phyloP scores from a whole-genome alignment of 805 yeast genomes.

The Babjeviella inositovora region DNA sequence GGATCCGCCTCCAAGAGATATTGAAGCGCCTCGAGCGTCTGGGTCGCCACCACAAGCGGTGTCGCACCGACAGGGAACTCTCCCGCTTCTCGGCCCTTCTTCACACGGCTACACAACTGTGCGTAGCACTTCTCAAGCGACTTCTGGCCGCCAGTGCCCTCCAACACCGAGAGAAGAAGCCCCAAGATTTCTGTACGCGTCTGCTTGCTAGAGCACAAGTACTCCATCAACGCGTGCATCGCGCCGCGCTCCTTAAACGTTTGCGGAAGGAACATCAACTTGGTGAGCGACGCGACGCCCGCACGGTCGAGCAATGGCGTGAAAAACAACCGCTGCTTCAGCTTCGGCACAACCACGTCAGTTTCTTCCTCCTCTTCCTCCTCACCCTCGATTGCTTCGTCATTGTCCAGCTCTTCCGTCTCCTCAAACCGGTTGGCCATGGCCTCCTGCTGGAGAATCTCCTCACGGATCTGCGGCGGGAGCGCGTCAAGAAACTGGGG shows the following conservation, averaged over 20 bases:
- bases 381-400: constrained; percentile 9
- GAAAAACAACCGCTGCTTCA: constrained; percentile 23
- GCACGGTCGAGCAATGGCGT: constrained; percentile 59
- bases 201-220: constrained; percentile 61
- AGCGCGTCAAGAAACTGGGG: constrained; percentile 70
- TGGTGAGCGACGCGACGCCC: constrained; percentile 60
- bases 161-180: constrained; percentile 51
- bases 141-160: constrained; percentile 49
- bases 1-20: constrained; percentile 50
- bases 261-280: constrained; percentile 62
- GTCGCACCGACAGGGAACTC: constrained; percentile 45
- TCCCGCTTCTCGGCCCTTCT: too few species aligned
- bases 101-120: constrained; percentile 36
- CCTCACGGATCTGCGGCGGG: constrained; percentile 51
- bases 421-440: constrained; percentile 17
- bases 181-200: constrained; percentile 64
- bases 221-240: constrained; percentile 48
- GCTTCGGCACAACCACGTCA: constrained; percentile 5
- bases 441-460: constrained; percentile 41
- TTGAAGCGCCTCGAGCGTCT: constrained; percentile 60
- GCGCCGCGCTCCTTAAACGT: constrained; percentile 43
- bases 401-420: constrained; percentile 8
- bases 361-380: constrained; percentile 9
- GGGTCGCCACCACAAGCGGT: constrained; percentile 59
- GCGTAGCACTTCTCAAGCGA: constrained; percentile 47